Evolutionary conservation across 495 filamentous ascomycete species (phyloP), one percentile per base, ranked within the genome.

Genomic region (Neurospora sp.): DNA sequence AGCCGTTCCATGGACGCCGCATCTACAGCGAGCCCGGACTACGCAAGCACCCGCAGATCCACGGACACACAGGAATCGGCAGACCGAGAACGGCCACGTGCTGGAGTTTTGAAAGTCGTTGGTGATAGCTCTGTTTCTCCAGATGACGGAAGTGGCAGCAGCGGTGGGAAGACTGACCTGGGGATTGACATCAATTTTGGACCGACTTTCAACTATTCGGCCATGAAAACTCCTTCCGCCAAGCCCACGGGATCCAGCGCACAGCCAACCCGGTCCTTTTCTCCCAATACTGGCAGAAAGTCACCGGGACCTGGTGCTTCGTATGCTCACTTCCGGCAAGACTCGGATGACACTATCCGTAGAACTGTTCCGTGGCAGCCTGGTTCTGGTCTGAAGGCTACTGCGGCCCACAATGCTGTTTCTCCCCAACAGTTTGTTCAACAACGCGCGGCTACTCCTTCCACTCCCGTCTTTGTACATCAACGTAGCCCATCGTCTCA

Each of bases 401-500:
- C 83, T 65, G 65, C 79, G 5, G 75, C 80, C 38, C 79, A 75
- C 80, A 84, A 78, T 75, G 74, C 74, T 1, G 48, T 86, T 3
- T 84, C 85, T 1, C 80, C 95, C 20, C 93, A 97, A 78, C 89
- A 97, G 77, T 97, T 89, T 81, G 93, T 98, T n/a, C 89, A 93
- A 73, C 92, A 96, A 75, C 89, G 93, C 69, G 91, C 92, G 5
- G 87, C 90, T 8, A 85, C 86, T 31, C 82, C 82, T 7, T 75
- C 79, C 8, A 79, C 68, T 20, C 84, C 81, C 78, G 72, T 87
- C 76, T 85, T 86, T 81, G 75, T 81, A 7, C 88, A 90, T 74
- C 90, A 91, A 73, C 86, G 88, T 59, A 86, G 87, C 69, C 81
- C 87, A 3, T 88, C 91, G 2, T 83, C 86, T 18, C 87, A 86